Conservation (phyloP, 2,329 filamentous ascomycete genomes). For the Thyridium curvatum region DNA sequence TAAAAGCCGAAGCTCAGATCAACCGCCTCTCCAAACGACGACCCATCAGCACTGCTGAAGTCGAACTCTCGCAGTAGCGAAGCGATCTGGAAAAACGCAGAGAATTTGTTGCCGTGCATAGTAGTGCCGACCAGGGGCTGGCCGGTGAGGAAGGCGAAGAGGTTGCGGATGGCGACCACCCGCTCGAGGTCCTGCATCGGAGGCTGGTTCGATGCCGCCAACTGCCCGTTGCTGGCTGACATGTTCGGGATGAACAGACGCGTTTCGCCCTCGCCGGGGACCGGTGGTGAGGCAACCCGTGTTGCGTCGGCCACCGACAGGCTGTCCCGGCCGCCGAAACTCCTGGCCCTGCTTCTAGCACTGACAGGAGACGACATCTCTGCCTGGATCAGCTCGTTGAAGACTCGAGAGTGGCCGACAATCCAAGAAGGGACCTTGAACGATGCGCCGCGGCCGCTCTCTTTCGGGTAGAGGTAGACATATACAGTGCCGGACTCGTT, state of each 20-base stretch:
- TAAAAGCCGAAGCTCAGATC: slow-evolving; percentile 66
- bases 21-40: slow-evolving; percentile 53
- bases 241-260: slow-evolving; percentile 49
- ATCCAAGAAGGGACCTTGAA: slow-evolving; percentile 54
- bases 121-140: slow-evolving; percentile 57
- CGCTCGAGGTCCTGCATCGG: slow-evolving; percentile 40
- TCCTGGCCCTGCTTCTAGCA: slow-evolving; percentile 29
- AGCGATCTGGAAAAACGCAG: slow-evolving; percentile 48
- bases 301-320: slow-evolving; percentile 44
- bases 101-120: slow-evolving; percentile 43
- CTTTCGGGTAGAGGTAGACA: slow-evolving; percentile 50
- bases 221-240: slow-evolving; percentile 23
- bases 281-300: slow-evolving; percentile 27
- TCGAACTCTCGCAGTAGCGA: slow-evolving; percentile 49
- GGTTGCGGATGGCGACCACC: slow-evolving; percentile 53
- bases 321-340: slow-evolving; percentile 40
- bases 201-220: slow-evolving; percentile 22
- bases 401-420: slow-evolving; percentile 46
- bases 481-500: slow-evolving; percentile 51
- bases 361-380: slow-evolving; percentile 29
- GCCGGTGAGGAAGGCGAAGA: slow-evolving; percentile 60
- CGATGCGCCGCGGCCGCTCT: slow-evolving; percentile 44
- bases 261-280: slow-evolving; percentile 33
- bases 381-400: slow-evolving; percentile 44
- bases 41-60: slow-evolving; percentile 49